Evolutionary conservation across 2,329 filamentous ascomycete species (phyloP), one percentile per base, ranked within the genome.

Genomic region (Magnaporthiopsis rhizophila): DNA sequence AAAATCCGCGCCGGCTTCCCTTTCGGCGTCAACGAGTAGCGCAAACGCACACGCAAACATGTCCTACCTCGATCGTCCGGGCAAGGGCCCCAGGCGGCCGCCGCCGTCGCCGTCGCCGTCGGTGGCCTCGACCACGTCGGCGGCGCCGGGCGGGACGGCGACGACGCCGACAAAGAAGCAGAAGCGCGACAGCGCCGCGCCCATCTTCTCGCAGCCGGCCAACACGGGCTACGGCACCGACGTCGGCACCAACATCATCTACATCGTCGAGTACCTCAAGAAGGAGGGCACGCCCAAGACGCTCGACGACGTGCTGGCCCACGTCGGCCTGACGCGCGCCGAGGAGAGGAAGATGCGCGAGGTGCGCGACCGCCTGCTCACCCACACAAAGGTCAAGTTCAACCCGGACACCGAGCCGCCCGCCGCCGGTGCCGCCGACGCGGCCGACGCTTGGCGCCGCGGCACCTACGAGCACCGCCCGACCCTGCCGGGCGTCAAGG

Each of bases 181-280:
- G 66, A 87, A 88, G 76, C 81, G 83, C 71, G 83, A 86, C 68
- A 74, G 76, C 57, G 68, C 72, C 21, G 80, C 81, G 60, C 79
- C 82, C 15, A 81, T 90, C 63, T 94, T 88, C 77, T 93, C 90
- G 64, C 91, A 93, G 77, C 90, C 90, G 26, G 83, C 85, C 68
- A 87, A 89, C 71, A 91, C 87, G 21, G 89, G 88, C 72, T 90
- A 88, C 63, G 92, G 92, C 69, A 83, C 83, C 66, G 89, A 94
- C 75, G 87, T 95, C 74, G 88, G 92, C 80, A 96, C 92, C 15
- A 91, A 96, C 75, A 88, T 97, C 73, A 86, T 89, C 65, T 97
- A 92, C 77, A 91, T 92, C 26, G 88, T 96, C 73, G 87, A 93
- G 67, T 91, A 92, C 74, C 86, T 97, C 66, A 89, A 89, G 77